Base-by-base conservation (phyloP, 805 yeast genomes). In the Hanseniaspora lachancei region DNA sequence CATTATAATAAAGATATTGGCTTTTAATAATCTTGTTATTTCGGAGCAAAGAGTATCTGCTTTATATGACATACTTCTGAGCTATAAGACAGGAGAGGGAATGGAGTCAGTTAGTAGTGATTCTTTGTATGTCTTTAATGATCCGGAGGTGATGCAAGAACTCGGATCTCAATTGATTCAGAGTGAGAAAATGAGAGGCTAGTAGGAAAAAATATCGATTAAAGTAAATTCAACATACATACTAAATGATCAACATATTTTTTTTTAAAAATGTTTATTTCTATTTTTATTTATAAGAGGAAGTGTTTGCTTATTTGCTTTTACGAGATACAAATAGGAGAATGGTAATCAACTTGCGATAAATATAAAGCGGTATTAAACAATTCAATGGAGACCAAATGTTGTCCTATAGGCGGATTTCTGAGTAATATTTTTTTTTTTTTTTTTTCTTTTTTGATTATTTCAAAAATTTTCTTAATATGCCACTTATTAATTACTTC, bases 11-110 rank as follows among this genome's bases (percentile, higher is more conserved):
- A 78, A 79, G 63, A 91, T 95, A 0, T 73, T 93, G 58, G 84
- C 87, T n/a, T 77, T 77, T 61, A 82, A 89, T 61, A 95, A 87
- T 64, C 77, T 93, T 59, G 95, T 95, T 15, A 83, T 93, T 55
- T 86, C 86, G 40, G 96, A 88, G 60, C 78, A 80, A 57, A 74
- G 97, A 62, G 76, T 93, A 18, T 76, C 80, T 9, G 75, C 80
- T 63, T 93, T 91, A 0, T 93, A 91, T 69, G 97, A 93, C 63
- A 63, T 59, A 77, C 82, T 34, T 71, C 74, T 49, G 59, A 44
- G 55, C 29, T 52, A 52, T 29, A 52, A 34, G 24, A 24, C 61
- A 50, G 59, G 64, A 6, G 49, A 46, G 10, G 49, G 39, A 13
- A 29, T 34, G 35, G 36, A 50, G 6, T 41, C 40, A 5, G 20